Percentiles rank a stretch among this genome's conserved stretches.
These are phyloP conservation scores for Kazachstania sp. DNA, from an alignment of 1,139 yeast genomes.

Conservation along the genomic window DNA sequence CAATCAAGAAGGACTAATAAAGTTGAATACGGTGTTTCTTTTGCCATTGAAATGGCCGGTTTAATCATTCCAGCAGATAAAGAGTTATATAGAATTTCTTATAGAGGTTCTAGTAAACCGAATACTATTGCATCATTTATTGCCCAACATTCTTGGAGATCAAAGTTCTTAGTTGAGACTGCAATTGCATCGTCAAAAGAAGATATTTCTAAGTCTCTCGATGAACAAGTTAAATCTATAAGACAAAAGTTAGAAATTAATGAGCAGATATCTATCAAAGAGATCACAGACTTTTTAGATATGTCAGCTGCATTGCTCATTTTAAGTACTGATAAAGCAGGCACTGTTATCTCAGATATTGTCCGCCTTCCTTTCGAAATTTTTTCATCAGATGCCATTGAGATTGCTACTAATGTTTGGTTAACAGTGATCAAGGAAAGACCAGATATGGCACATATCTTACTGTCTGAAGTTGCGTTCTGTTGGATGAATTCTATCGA, in stretches of 20 bases:
- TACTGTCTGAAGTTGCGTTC: slow-evolving; percentile 57
- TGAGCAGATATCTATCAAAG: slow-evolving; percentile 28
- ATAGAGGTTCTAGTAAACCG: slow-evolving; percentile 33
- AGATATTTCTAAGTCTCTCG: slow-evolving; percentile 21
- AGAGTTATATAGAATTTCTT: slow-evolving; percentile 35
- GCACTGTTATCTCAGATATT: slow-evolving; percentile 46
- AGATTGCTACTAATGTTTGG: slow-evolving; percentile 71
- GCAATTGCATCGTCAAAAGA: slow-evolving; percentile 26
- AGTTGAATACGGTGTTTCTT: slow-evolving; percentile 72
- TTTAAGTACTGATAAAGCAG: slow-evolving; percentile 39
- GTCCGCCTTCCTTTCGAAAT: slow-evolving; percentile 65
- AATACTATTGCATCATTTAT: slow-evolving; percentile 67
- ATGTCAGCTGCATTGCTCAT: slow-evolving; percentile 40
- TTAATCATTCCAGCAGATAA: slow-evolving; percentile 55
- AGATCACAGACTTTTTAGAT: slow-evolving; percentile 39
- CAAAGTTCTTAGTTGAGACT: slow-evolving; percentile 34
- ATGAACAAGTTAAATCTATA: slow-evolving; percentile 16
- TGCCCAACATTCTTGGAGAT: slow-evolving; percentile 72
- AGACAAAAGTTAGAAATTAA: slow-evolving; percentile 15
- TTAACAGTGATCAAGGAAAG: slow-evolving; percentile 68
- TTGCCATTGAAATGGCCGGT: slow-evolving; percentile 87
- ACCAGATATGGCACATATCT: slow-evolving; percentile 45
- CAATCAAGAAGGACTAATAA: slow-evolving; percentile 27
- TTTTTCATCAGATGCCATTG: slow-evolving; percentile 55
- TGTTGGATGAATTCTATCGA: slow-evolving; percentile 62